These are phyloP conservation scores for Colletotrichum musicola DNA, from an alignment of 2,329 filamentous ascomycete species.

Conservation along the genomic window DNA sequence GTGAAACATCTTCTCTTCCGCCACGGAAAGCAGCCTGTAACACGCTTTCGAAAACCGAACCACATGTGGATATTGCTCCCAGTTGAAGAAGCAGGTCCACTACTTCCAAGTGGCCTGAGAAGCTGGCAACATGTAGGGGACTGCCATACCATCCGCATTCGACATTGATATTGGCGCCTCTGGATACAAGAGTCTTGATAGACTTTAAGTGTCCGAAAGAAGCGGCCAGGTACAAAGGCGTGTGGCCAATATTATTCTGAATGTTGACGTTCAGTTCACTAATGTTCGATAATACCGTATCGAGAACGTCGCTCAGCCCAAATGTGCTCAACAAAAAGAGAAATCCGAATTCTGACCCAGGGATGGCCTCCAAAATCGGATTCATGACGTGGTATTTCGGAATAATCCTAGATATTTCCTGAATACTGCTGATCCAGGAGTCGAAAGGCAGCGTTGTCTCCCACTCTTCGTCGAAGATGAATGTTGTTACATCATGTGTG, in stretches of 20 bases:
- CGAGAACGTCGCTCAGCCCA: not conserved
- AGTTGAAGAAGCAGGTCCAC: not conserved
- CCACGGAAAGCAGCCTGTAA: not conserved
- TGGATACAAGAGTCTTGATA: fast-evolving
- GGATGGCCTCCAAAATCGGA: not conserved
- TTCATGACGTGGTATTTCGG: not conserved
- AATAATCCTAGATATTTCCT: fast-evolving
- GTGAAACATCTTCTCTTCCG: not conserved
- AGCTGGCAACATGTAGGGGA: not conserved
- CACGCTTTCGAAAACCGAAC: not conserved
- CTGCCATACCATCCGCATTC: not conserved
- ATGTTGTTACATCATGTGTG: not conserved
- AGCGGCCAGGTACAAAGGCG: not conserved
- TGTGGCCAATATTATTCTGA: fast-evolving
- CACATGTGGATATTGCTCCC: not conserved
- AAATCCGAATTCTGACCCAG: fast-evolving
- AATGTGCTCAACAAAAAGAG: not conserved
- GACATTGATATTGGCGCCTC: not conserved
- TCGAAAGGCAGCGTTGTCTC: not conserved
- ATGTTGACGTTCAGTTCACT: not conserved
- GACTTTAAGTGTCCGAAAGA: not conserved
- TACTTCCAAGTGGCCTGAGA: not conserved
- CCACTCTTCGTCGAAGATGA: slow-evolving; percentile 5
- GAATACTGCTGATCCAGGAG: not conserved
- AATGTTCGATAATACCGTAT: not conserved